Conservation (phyloP, 352 stramenopile species). For the Elongisporangium prolatum region DNA sequence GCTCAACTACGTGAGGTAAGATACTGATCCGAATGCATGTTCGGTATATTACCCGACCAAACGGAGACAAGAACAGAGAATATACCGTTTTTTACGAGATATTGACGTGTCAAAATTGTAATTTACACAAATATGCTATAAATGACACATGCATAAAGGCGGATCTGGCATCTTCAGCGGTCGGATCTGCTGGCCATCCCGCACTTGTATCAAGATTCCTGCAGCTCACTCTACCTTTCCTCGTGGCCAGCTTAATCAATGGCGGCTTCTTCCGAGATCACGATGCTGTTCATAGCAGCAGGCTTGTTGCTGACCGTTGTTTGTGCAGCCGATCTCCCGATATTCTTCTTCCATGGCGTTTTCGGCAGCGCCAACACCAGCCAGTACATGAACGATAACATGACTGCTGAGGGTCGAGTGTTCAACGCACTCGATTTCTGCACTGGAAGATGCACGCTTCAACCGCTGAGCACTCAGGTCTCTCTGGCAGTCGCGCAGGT, state of each 20-base stretch:
- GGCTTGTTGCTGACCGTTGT: neutral
- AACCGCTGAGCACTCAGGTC: slow-evolving; percentile 24
- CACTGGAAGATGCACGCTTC: slow-evolving; percentile 16
- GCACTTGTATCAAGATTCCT: neutral
- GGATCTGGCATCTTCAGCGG: neutral
- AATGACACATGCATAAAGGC: no score
- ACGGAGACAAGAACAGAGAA: neutral
- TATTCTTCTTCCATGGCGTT: slow-evolving; percentile 42
- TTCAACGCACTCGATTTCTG: slow-evolving; percentile 29
- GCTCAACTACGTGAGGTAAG: neutral
- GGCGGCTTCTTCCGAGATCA: neutral
- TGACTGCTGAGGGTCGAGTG: slow-evolving; percentile 20
- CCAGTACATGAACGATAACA: slow-evolving; percentile 16
- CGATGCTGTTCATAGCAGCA: neutral
- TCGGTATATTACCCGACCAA: no score
- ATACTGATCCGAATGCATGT: neutral
- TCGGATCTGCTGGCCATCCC: neutral
- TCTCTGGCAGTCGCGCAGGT: slow-evolving; percentile 28
- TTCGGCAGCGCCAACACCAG: slow-evolving; percentile 8
- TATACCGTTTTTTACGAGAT: neutral
- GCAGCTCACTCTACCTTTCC: neutral
- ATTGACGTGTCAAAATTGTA: neutral
- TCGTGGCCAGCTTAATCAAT: neutral
- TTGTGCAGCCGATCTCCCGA: slow-evolving; percentile 12
- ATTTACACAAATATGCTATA: no score